Evolutionary conservation across 768 basidiomycete species (phyloP).

Genomic region (Peribolospora kevripleyi): DNA sequence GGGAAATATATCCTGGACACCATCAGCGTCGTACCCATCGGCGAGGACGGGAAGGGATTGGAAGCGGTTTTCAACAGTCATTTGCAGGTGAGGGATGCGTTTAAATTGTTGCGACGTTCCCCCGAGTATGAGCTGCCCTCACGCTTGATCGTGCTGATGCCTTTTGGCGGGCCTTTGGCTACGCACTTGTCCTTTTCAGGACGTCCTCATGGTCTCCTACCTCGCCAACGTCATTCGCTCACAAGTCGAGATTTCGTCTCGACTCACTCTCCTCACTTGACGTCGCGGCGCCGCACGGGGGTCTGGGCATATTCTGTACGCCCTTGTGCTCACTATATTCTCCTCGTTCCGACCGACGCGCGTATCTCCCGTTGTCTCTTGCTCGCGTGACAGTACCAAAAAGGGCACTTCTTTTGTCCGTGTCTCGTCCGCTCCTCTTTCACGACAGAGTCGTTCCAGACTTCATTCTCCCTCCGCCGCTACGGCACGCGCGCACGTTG

Average conservation of each 20-base stretch:
- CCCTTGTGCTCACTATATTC: too few relatives aligned
- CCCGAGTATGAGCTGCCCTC: neutral
- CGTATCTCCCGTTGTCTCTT: too few relatives aligned
- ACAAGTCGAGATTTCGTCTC: constrained; percentile 73
- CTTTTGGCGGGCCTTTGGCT: neutral
- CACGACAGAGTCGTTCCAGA: too few relatives aligned
- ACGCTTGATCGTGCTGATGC: constrained; percentile 9
- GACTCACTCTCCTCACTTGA: constrained; percentile 44
- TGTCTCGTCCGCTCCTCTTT: too few relatives aligned
- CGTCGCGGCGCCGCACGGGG: neutral
- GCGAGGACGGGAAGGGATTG: constrained; percentile 32
- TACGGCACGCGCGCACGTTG: too few relatives aligned
- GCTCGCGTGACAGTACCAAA: too few relatives aligned
- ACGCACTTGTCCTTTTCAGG: constrained; percentile 25
- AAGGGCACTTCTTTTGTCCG: too few relatives aligned
- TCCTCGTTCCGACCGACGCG: too few relatives aligned
- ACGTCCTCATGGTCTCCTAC: constrained; percentile 84
- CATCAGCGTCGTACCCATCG: constrained; percentile 38
- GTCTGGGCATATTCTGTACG: too few relatives aligned
- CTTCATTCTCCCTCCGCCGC: too few relatives aligned
- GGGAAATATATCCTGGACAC: constrained; percentile 82
- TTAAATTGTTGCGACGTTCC: neutral
- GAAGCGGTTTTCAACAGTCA: constrained; percentile 39
- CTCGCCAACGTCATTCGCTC: constrained; percentile 76
- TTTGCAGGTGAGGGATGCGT: constrained; percentile 33